Conservation (phyloP, 441 rosid genomes). For the Cnidoscolus chayamansa region DNA sequence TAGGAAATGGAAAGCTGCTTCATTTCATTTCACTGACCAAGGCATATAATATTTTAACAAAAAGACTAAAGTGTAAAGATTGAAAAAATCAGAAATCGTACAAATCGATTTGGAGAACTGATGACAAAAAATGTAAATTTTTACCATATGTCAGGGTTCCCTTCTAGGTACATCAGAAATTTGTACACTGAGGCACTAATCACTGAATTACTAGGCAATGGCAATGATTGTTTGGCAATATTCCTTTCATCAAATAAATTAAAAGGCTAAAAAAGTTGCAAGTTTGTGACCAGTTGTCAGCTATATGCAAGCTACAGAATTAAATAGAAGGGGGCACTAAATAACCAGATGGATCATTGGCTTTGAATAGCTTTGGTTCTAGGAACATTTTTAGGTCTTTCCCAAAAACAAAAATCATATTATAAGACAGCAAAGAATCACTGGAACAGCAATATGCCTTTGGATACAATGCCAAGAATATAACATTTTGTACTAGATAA, state of each 20-base stretch:
- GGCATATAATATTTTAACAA: neutral
- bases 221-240: neutral
- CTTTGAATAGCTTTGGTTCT: neutral
- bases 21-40: neutral
- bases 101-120: too few species aligned
- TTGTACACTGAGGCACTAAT: neutral
- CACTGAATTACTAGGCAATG: neutral
- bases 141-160: neutral
- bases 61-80: neutral
- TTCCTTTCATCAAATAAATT: neutral
- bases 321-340: neutral
- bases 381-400: conserved; percentile 1
- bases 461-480: too few species aligned
- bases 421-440: too few species aligned
- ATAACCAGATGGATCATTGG: neutral
- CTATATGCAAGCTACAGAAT: neutral
- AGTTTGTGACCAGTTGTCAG: neutral
- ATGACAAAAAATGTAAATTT: neutral
- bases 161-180: too few species aligned
- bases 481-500: too few species aligned
- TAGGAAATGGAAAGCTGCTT: neutral
- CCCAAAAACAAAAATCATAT: neutral
- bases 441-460: too few species aligned
- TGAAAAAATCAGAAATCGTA: neutral
- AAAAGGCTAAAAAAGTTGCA: neutral